Conservation (phyloP, 352 stramenopile species). For the Thalassiosira sp. region DNA sequence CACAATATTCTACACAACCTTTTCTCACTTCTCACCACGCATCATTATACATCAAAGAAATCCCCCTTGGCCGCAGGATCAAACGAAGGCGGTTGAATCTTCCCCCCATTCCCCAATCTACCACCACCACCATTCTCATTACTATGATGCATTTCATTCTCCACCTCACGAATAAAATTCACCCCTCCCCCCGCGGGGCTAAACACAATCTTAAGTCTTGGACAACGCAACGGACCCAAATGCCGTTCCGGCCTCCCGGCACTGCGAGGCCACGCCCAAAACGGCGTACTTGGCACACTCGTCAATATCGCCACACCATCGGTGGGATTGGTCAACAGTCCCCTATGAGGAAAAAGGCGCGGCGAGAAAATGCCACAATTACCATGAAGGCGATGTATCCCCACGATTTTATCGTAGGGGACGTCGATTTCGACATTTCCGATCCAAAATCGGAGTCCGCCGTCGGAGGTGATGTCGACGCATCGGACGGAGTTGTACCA, state of each 20-base stretch:
- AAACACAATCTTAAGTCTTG: conserved; percentile 78
- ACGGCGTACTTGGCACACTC: conserved; percentile 72
- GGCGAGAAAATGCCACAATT: conserved; percentile 39
- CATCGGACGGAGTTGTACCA: conserved; percentile 83
- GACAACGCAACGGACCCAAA: conserved; percentile 70
- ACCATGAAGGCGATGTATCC: conserved; percentile 57
- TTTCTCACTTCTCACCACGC: not conserved
- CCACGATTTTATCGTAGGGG: conserved; percentile 80
- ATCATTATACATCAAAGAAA: conserved; percentile 52
- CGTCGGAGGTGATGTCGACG: conserved; percentile 78
- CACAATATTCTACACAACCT: too few species aligned
- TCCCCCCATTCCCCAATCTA: conserved; percentile 27
- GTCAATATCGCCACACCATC: conserved; percentile 80
- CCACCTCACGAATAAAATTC: conserved; percentile 77
- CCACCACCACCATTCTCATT: conserved; percentile 12
- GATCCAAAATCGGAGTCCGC: conserved; percentile 81
- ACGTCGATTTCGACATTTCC: conserved; percentile 82
- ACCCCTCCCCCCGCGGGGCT: conserved; percentile 65
- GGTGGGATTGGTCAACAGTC: conserved; percentile 64
- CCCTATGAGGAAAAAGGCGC: conserved; percentile 60
- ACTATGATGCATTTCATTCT: conserved; percentile 74
- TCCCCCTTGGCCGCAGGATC: conserved; percentile 41
- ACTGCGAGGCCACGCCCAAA: conserved; percentile 78
- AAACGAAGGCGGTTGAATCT: conserved; percentile 44
- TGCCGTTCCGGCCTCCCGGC: conserved; percentile 72